phyloP scores from a whole-genome alignment of 768 basidiomycete genomes.

The Leccinum sublutescens region DNA sequence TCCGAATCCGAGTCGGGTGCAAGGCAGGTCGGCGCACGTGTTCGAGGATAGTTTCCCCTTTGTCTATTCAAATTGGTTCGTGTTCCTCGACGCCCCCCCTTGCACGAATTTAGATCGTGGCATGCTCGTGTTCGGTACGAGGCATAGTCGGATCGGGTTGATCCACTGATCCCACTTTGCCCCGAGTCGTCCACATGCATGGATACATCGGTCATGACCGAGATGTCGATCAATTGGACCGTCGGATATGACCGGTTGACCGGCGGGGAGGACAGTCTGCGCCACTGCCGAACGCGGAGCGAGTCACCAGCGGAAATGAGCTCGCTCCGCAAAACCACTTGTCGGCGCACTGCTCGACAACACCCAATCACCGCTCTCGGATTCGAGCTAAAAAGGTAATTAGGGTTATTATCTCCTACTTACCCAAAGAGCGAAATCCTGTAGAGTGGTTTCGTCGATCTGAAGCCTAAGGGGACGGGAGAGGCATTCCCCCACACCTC shows the following conservation, averaged over 20 bases:
- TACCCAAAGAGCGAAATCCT: neutral
- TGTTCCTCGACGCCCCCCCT: neutral
- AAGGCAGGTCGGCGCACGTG: neutral
- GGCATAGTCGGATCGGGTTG: neutral
- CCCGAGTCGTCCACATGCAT: neutral
- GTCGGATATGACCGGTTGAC: neutral
- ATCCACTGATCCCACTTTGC: neutral
- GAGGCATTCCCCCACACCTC: neutral
- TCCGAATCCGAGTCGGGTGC: too few relatives aligned
- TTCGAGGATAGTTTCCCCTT: neutral
- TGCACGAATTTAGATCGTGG: neutral
- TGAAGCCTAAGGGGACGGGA: neutral
- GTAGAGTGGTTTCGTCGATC: neutral
- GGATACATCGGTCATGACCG: neutral
- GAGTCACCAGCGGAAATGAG: neutral
- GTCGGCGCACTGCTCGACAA: neutral
- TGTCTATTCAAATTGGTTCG: neutral
- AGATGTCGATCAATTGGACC: neutral
- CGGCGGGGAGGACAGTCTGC: neutral
- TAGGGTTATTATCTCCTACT: neutral
- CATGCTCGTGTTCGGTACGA: neutral
- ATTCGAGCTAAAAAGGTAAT: neutral
- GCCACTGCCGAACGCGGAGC: neutral
- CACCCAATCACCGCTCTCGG: neutral
- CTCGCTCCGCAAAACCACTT: neutral